Base-by-base conservation (phyloP, 495 filamentous ascomycete genomes). In the Penicillium waksmanii region DNA sequence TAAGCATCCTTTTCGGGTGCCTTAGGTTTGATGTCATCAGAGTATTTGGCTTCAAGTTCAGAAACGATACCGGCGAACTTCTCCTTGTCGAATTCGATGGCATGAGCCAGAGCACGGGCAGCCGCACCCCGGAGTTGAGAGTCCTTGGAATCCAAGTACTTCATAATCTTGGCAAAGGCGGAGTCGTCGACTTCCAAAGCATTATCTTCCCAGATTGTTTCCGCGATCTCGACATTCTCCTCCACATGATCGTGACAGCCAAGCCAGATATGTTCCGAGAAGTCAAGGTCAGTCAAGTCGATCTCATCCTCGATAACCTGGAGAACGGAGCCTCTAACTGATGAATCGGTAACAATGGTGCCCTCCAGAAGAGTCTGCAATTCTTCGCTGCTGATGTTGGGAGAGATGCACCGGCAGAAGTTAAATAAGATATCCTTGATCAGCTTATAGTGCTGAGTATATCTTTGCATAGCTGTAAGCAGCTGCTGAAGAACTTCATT, bases 151-250 rank as follows among this genome's bases (percentile, higher is more conserved):
- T 89, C 84, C 31, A 98, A 77, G 62, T 96, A 98, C 1, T 88
- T 88, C 50, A 95, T 78, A 63, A 93, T 86, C 56, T 78, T 80
- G 50, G 75, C 69, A 47, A 83, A 84, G 2, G 91, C 80, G 3
- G 86, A 74, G 5, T 87, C 80, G 53, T 87, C 81, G n/a, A 90
- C 73, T 61, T 92, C 77, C 49, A 98, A 85, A 1, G 83, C 89
- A 68, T 93, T 96, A 60, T 96, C 94, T 70, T 96, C 91, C 95
- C 96, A 98, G 36, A 98, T 97, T 0, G 90, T 85, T 27, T 82
- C 83, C 2, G 89, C 94, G 31, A 96, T 78, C 38, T 96, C 91
- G 6, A 79, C 82, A 64, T 98, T 97, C 66, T 97, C 95, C 12
- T 92, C 86, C 1, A 90, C 84, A 56, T 95, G 90, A 58, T 98